Evolutionary conservation across 176 grass and related monocot genomes (phyloP), one percentile per base, ranked within the genome.

Genomic region (Musa troglodytarum): DNA sequence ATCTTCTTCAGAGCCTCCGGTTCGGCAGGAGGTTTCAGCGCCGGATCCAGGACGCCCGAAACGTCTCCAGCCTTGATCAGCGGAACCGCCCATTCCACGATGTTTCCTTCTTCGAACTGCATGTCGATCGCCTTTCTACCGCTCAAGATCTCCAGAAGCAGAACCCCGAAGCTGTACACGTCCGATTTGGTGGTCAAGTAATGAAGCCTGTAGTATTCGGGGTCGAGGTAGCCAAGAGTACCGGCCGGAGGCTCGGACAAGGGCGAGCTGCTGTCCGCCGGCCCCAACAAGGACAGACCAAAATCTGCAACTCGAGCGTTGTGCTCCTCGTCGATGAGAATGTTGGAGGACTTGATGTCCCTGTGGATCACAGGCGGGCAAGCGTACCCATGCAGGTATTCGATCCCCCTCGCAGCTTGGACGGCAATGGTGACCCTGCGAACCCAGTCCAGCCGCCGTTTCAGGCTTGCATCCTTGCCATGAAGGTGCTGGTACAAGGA

Each of bases 261-360:
- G 52, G 94, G 94, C 10, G 88, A 79, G 20, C 88, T 87, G 21
- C 90, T 93, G 80, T 98, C 94, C 63, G 70, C 88, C 59, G 94
- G 94, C 54, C 90, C 94, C 69, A 98, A 83, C 79, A 98, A 87
- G 74, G 90, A 98, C 49, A 98, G 88, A 53, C 94, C 94, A 56
- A 98, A 98, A 82, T 98, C 94, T 0, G 94, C 82, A 10, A 98
- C 94, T 23, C 94, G 88, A 0, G 94, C 94, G 87, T 98, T 98
- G 69, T 98, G 88, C 67, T 98, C 94, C 79, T 98, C 90, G 63
- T 98, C 94, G 29, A 98, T 98, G 63, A 98, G 78, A 83, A 98
- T 98, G 73, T 98, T 98, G 52, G 94, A 98, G 1, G 94, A 98
- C 73, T 98, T 98, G 79, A 98, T 98, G 77, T 98, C 94, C 63